Evolutionary conservation across 148 eudicot species (phyloP).

Genomic region (Cornus kousa): DNA sequence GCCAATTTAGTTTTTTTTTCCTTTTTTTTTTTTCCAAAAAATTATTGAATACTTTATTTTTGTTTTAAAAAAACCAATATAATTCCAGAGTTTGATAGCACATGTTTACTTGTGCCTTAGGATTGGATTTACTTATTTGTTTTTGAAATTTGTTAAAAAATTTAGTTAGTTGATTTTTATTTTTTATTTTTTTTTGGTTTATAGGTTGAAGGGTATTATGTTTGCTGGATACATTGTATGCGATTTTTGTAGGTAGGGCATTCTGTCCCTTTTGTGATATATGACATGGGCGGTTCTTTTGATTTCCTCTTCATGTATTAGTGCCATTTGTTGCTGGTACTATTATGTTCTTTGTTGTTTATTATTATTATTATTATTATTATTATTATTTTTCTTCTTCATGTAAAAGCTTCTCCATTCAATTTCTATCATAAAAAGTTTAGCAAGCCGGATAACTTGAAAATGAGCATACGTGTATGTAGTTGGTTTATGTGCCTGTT

Average conservation of each 20-base stretch:
- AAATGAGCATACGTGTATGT: too few species aligned
- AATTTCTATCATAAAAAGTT: too few species aligned
- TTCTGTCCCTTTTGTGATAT: too few species aligned
- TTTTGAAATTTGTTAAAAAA: not conserved
- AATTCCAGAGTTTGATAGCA: not conserved
- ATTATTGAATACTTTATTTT: not conserved
- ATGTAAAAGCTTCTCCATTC: too few species aligned
- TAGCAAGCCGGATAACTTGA: too few species aligned
- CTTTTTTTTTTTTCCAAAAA: not conserved
- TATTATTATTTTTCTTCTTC: too few species aligned
- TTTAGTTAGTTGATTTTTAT: not conserved
- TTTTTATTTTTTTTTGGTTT: not conserved
- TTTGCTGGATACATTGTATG: not conserved
- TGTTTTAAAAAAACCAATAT: not conserved
- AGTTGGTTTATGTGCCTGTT: not conserved
- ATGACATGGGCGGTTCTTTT: too few species aligned
- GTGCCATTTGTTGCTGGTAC: too few species aligned
- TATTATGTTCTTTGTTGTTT: too few species aligned
- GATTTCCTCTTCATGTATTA: too few species aligned
- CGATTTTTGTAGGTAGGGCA: too few species aligned
- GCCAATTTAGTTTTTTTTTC: not conserved
- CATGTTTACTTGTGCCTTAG: not conserved
- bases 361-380: too few species aligned
- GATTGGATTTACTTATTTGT: not conserved
- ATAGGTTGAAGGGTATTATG: conserved; percentile 10